Percentiles rank a stretch among this genome's conserved stretches.
These are phyloP conservation scores for Cladorrhinum sp. DNA, from an alignment of 2,329 filamentous ascomycete genomes.

Conservation along the genomic window DNA sequence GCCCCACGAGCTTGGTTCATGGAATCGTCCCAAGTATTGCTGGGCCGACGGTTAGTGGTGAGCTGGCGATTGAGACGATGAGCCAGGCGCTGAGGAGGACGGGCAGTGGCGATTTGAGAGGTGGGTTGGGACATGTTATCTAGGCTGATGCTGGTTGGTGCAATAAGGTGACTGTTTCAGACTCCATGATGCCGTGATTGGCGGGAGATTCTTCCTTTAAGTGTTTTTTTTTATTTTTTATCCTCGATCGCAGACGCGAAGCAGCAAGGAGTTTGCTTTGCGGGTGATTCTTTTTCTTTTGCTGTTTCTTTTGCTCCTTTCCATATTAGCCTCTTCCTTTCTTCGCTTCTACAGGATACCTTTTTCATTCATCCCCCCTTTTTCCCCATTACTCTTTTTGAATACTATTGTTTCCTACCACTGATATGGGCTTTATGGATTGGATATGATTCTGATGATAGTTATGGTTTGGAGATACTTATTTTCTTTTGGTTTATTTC, in stretches of 20 bases:
- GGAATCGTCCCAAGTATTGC: constrained; percentile 29
- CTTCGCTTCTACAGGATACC: not conserved
- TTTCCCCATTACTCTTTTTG: not conserved
- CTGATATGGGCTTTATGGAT: not conserved
- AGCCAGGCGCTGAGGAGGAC: constrained; percentile 81
- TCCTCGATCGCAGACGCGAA: constrained; percentile 36
- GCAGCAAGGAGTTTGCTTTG: not conserved
- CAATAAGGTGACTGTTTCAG: constrained; percentile 52
- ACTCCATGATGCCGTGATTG: constrained; percentile 44
- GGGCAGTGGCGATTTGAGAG: constrained; percentile 73
- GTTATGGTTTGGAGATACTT: too few relatives aligned
- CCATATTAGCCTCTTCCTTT: not conserved
- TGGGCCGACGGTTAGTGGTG: constrained; percentile 48
- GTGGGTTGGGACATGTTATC: constrained; percentile 15
- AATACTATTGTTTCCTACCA: not conserved
- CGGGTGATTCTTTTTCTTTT: not conserved
- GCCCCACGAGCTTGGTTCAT: constrained; percentile 43
- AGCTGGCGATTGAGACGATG: constrained; percentile 92
- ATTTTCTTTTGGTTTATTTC: too few relatives aligned
- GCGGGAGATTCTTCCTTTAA: too few relatives aligned
- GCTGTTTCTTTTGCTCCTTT: not conserved
- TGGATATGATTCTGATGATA: too few relatives aligned
- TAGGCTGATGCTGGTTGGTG: not conserved
- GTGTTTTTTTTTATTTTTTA: too few relatives aligned
- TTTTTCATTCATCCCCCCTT: not conserved